Evolutionary conservation across 768 basidiomycete genomes (phyloP).

Genomic region (Boletus tylopilopsis): DNA sequence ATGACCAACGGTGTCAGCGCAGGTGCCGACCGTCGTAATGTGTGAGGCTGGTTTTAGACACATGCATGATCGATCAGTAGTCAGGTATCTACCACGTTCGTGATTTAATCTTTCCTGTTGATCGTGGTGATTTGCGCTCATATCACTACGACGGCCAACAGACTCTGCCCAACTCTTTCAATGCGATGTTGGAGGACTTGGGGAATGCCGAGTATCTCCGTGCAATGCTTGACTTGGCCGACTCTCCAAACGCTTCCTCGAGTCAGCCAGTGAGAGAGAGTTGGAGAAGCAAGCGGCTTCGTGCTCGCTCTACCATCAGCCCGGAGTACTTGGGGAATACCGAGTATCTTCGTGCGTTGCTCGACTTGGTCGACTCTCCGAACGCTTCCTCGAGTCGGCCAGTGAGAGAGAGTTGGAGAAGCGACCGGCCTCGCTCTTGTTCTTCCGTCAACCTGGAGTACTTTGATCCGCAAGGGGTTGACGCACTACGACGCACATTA

Average conservation of each 20-base stretch:
- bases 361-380: conserved; percentile 5
- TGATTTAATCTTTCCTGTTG: neutral
- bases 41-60: neutral
- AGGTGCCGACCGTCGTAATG: neutral
- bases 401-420: neutral
- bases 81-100: conserved; percentile 2
- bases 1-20: conserved; percentile 9
- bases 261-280: neutral
- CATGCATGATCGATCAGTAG: conserved; percentile 9
- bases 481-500: conserved; percentile 15
- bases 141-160: conserved; percentile 6
- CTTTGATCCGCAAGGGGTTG: conserved; percentile 53
- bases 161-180: neutral
- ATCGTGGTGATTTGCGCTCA: neutral
- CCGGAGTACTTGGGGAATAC: conserved; percentile 9
- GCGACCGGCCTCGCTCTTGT: neutral
- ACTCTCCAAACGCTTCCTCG: neutral
- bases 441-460: conserved; percentile 43
- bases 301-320: too few species aligned
- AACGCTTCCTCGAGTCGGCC: neutral
- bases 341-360: conserved; percentile 11
- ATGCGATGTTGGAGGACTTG: conserved; percentile 1
- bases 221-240: conserved; percentile 5
- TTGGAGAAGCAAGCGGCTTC: too few species aligned
- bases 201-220: conserved; percentile 17